Conservation (phyloP, 2,329 filamentous ascomycete genomes). For the Hypoxylon sp. region DNA sequence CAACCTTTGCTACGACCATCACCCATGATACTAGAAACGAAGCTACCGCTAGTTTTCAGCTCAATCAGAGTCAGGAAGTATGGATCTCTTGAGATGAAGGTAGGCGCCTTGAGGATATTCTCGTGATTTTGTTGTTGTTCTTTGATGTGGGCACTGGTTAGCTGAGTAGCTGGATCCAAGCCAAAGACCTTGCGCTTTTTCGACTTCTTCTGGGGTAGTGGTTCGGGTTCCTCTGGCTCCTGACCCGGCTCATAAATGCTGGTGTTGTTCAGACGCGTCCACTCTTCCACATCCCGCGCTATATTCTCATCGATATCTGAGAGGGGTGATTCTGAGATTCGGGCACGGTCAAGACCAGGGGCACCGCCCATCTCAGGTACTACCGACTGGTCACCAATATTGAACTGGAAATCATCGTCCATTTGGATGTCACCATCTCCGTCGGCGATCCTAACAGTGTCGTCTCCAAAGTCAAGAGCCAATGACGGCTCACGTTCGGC, state of each 20-base stretch:
- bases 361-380: slow-evolving; percentile 65
- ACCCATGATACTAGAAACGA: slow-evolving; percentile 88
- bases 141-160: slow-evolving; percentile 84
- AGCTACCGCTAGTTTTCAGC: slow-evolving; percentile 91
- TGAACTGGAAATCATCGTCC: slow-evolving; percentile 76
- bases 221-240: slow-evolving; percentile 71
- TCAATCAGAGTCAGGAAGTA: slow-evolving; percentile 89
- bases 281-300: slow-evolving; percentile 73
- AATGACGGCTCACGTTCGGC: slow-evolving; percentile 69
- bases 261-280: slow-evolving; percentile 66
- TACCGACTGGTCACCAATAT: slow-evolving; percentile 72
- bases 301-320: slow-evolving; percentile 78
- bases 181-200: slow-evolving; percentile 86
- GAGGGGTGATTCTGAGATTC: slow-evolving; percentile 79
- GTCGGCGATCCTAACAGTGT: slow-evolving; percentile 72
- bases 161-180: slow-evolving; percentile 84
- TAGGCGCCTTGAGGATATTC: slow-evolving; percentile 85
- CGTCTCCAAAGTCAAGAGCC: slow-evolving; percentile 68
- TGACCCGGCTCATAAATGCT: slow-evolving; percentile 75
- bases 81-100: slow-evolving; percentile 89
- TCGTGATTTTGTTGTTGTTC: slow-evolving; percentile 88
- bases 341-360: slow-evolving; percentile 66
- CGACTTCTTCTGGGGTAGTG: slow-evolving; percentile 80
- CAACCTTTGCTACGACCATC: slow-evolving; percentile 83
- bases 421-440: slow-evolving; percentile 76